Percentiles rank a stretch among this genome's conserved stretches.
These are phyloP conservation scores for Alternaria novae-zelandiae DNA, from an alignment of 2,329 filamentous ascomycete species.

Conservation along the genomic window DNA sequence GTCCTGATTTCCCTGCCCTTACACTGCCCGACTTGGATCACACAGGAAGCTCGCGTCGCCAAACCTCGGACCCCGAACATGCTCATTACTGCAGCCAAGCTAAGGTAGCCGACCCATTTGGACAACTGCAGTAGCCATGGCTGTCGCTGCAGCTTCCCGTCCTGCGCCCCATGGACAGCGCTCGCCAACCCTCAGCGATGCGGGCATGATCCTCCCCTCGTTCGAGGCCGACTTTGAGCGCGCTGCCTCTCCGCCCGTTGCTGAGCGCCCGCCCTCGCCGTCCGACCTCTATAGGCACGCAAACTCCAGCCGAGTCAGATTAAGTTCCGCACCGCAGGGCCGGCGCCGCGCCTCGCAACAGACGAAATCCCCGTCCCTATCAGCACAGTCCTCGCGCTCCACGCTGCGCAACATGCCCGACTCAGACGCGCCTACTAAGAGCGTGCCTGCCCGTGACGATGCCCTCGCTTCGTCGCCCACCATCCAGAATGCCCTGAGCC, in stretches of 20 bases:
- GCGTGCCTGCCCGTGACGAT: constrained; percentile 23
- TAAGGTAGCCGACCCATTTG: constrained; percentile 25
- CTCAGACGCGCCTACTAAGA: constrained; percentile 23
- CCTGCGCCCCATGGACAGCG: constrained; percentile 24
- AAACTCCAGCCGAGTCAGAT: constrained; percentile 33
- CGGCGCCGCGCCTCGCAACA: constrained; percentile 40
- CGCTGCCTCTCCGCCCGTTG: constrained; percentile 60
- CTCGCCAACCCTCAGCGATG: constrained; percentile 89
- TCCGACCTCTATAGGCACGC: constrained; percentile 36
- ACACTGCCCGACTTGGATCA: constrained; percentile 2
- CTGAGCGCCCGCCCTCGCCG: constrained; percentile 53
- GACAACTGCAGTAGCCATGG: constrained; percentile 26
- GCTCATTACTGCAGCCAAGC: constrained; percentile 25
- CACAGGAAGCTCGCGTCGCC: background rate
- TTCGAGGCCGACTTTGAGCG: constrained; percentile 32
- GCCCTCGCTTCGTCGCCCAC: constrained; percentile 45
- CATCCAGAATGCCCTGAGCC: constrained; percentile 30
- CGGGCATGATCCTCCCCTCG: constrained; percentile 90
- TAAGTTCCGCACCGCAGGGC: constrained; percentile 37
- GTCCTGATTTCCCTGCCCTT: constrained; percentile 16
- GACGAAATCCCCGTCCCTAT: constrained; percentile 39
- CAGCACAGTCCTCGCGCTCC: constrained; percentile 44
- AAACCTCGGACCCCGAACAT: constrained; percentile 19
- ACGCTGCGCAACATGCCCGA: constrained; percentile 43
- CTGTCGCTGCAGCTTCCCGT: constrained; percentile 26